A percentile compares a stretch with the other conserved stretches of the same genome.
Conservation (phyloP, 2,329 filamentous ascomycete species). For the Paecilomyces sp. region DNA sequence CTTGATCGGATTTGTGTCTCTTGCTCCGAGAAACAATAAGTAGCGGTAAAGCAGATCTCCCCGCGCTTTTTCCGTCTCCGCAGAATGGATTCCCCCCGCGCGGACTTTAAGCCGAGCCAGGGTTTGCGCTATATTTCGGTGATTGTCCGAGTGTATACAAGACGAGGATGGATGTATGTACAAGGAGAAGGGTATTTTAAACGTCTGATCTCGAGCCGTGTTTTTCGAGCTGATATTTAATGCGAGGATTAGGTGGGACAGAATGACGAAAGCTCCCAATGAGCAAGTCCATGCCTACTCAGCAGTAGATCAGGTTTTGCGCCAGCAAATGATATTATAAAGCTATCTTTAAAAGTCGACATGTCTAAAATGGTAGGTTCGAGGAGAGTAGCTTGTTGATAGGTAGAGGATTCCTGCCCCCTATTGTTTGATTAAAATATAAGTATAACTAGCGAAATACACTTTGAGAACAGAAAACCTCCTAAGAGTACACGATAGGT, state of each 20-base stretch:
- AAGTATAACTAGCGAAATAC: neutral
- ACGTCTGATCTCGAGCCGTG: neutral
- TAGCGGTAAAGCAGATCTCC: no score
- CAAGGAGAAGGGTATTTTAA: no score
- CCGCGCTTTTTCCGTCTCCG: no score
- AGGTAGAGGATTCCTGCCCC: neutral
- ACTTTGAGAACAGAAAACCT: neutral
- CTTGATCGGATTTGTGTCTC: no score
- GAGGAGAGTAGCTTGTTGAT: neutral
- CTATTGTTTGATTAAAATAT: neutral
- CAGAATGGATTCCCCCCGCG: neutral
- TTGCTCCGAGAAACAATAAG: no score
- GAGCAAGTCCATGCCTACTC: neutral
- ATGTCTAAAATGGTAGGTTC: neutral
- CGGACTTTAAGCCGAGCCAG: neutral
- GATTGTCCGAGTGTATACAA: neutral
- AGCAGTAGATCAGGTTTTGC: neutral
- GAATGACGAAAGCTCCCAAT: no score
- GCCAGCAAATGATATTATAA: neutral
- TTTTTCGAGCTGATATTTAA: neutral
- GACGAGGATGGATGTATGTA: neutral
- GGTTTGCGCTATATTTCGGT: neutral
- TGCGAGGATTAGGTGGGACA: no score
- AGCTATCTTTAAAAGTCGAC: no score
- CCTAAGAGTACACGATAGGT: neutral